Evolutionary conservation across 2,329 filamentous ascomycete species (phyloP), one percentile per base, ranked within the genome.

Genomic region (Nemania diffusa): DNA sequence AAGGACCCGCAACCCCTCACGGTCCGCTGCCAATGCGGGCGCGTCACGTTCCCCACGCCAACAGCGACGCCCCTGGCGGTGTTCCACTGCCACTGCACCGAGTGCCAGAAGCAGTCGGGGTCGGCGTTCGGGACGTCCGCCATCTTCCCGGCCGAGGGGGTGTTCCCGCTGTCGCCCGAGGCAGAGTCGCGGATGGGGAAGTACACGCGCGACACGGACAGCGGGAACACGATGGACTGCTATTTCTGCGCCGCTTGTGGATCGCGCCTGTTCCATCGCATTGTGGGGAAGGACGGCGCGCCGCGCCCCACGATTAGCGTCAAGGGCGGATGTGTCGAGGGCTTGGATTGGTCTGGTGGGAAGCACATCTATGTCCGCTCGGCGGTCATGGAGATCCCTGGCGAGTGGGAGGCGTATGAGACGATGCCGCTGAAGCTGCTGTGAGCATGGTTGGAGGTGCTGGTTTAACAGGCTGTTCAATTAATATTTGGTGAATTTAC

Each of bases 81-180:
- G 22, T 82, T 79, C 71, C 78, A 81, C 74, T 85, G 83, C 71
- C 83, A 84, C 75, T 84, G 83, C 72, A 75, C 78, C 56, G 78
- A 84, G 60, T 84, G 83, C 68, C 82, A 79, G 50, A 81, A 77
- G 59, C 82, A 84, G 67, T 81, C 81, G 0, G 76, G 77, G 3
- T 84, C 82, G 0, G 82, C 82, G 2, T 84, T 83, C 68, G 82
- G 82, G 26, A 81, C 80, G 1, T 83, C 82, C 0, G 81, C 82
- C 64, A 78, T 82, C 64, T 84, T 81, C 70, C 77, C 79, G 1
- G 74, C 79, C 2, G 76, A 77, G 8, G 78, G 78, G 24, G 75
- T 84, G 51, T 81, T 83, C 72, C 82, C 82, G 0, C 76, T 83
- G 0, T 51, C 79, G 0, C 67, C 77, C 1, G 73, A 78, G 1